Evolutionary conservation across 371 early-diverging fungal genomes (phyloP).

Genomic region (Mortierella sp.): DNA sequence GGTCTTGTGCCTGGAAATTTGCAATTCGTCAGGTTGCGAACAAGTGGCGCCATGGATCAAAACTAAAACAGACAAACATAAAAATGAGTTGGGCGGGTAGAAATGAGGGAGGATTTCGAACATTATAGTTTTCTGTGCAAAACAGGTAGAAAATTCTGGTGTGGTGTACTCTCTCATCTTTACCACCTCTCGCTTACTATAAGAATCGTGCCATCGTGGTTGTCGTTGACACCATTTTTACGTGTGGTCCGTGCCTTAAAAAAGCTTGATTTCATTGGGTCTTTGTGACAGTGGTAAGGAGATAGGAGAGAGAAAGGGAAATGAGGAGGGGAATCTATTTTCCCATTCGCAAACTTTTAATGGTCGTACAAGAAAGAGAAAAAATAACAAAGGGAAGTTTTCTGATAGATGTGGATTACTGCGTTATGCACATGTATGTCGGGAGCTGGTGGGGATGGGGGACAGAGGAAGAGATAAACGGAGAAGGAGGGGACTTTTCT

Average conservation of each 20-base stretch:
- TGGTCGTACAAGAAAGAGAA: neutral
- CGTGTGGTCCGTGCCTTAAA: constrained; percentile 1
- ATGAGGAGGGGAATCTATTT: neutral
- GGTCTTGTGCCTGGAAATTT: neutral
- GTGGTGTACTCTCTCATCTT: neutral
- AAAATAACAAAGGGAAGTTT: neutral
- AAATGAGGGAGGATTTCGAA: neutral
- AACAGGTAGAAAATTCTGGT: neutral
- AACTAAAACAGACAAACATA: neutral
- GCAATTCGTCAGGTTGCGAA: neutral
- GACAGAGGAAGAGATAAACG: too few relatives aligned
- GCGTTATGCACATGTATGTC: neutral
- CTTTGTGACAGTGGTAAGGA: neutral
- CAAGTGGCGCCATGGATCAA: neutral
- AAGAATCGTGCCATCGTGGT: neutral
- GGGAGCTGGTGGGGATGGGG: neutral
- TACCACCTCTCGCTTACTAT: neutral
- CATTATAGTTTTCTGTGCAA: neutral
- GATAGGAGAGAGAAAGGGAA: neutral
- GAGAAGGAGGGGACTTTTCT: neutral
- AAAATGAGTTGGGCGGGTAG: neutral
- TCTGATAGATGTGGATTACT: neutral
- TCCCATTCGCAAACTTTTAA: neutral
- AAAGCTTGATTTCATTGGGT: neutral
- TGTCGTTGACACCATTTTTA: constrained; percentile 4